Evolutionary conservation across 352 stramenopile species (phyloP).

Genomic region (Detonula confervacea): DNA sequence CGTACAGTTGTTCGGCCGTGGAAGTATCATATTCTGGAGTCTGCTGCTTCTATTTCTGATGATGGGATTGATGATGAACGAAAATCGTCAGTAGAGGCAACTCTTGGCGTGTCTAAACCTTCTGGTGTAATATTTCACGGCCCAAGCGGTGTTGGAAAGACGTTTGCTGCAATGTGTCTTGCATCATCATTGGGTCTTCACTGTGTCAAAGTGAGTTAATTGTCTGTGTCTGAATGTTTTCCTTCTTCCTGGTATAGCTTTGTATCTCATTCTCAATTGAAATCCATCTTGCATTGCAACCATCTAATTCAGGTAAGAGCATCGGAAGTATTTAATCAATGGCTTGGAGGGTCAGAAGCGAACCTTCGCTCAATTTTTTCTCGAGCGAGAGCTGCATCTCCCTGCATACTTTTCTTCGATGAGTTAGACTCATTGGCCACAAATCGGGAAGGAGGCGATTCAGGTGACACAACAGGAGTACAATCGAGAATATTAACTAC

Average conservation of each 20-base stretch:
- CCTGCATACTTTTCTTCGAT: constrained; percentile 99
- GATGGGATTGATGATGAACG: not conserved
- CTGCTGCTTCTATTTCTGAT: constrained; percentile 12
- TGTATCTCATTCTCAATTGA: no score
- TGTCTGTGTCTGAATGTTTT: no score
- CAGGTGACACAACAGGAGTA: constrained; percentile 61
- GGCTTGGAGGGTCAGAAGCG: constrained; percentile 80
- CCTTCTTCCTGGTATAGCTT: no score
- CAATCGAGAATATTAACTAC: constrained; percentile 81
- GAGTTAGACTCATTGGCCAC: constrained; percentile 98
- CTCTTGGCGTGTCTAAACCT: constrained; percentile 59
- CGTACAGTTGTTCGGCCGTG: constrained; percentile 74
- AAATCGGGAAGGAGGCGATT: constrained; percentile 60
- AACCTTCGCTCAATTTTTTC: constrained; percentile 79
- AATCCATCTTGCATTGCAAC: not conserved
- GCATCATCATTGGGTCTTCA: constrained; percentile 71
- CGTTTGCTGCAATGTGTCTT: constrained; percentile 69
- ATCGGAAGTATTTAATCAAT: constrained; percentile 83
- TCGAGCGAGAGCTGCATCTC: constrained; percentile 75
- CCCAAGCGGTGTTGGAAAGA: constrained; percentile 71
- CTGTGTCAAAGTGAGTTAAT: constrained; percentile 57
- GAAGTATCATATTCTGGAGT: constrained; percentile 55
- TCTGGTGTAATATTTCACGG: constrained; percentile 80
- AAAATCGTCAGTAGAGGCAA: constrained; percentile 17
- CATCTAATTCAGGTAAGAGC: constrained; percentile 65